Base-by-base conservation (phyloP, 495 filamentous ascomycete species). In the Aspergillus cavernicola region DNA sequence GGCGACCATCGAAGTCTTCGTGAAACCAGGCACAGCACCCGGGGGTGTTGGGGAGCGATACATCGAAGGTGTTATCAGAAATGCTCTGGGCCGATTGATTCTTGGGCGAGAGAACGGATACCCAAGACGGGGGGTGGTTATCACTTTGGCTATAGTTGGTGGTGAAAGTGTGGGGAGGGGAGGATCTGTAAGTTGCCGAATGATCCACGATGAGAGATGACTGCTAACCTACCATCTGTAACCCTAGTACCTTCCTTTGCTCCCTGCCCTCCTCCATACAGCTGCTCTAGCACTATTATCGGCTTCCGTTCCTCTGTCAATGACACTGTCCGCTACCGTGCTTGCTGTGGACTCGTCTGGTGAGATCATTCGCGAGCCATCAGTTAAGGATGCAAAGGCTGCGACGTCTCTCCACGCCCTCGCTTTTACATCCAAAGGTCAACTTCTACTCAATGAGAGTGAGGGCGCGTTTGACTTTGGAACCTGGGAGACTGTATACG, bases 1-100 rank as follows among this genome's bases (percentile, higher is more conserved):
- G 72, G 89, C 93, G 20, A 84, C 84, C 44, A 74, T 98, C 48
- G 93, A 97, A 66, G 88, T 97, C 26, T 85, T 90, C 65, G 82
- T 98, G 58, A 85, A 92, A 65, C 92, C 92, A 28, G 85, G 86
- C 35, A 73, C 70, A 8, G 65, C 66, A 9, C 67, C 68, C 1
- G 80, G 79, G 54, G 90, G 91, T 43, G 86, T 95, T 51, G 91
- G 89, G 74, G 85, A 93, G 86, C 71, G 69, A 72, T 61, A 70
- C 58, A 60, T 67, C 44, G 67, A 71, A 55, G 58, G 56, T 6
- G 60, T 72, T 15, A 35, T 74, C 23, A 65, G 65, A 16, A 60
- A 41, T 29, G 52, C 70, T 44, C 54, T 72, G 44, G 55, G 58
- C 26, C 59, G 65, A 62, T 57, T 72, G 45, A 62, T 67, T 29